Conservation (phyloP, 495 filamentous ascomycete genomes). For the Xylaria bambusicola region DNA sequence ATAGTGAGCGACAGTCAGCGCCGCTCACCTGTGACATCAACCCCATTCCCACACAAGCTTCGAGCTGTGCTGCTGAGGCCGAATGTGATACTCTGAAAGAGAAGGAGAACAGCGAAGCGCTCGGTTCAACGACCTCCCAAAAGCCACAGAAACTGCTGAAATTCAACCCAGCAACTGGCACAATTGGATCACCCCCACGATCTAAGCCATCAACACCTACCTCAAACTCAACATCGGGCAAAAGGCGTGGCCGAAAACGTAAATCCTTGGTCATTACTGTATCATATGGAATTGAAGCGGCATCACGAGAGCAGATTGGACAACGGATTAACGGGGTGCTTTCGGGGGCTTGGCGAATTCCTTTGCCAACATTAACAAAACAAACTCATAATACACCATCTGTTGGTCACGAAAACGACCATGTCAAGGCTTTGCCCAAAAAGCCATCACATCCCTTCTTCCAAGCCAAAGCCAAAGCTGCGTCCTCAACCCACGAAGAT, state of each 20-base stretch:
- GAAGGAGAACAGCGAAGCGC: not conserved
- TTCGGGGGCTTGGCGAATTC: conserved; percentile 13
- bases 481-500: conserved; percentile 16
- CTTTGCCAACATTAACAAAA: conserved; percentile 4
- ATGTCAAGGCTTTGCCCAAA: conserved; percentile 32
- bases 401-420: conserved; percentile 4
- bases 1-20: not conserved
- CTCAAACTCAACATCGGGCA: not conserved
- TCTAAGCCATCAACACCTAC: conserved; percentile 24
- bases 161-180: conserved; percentile 54
- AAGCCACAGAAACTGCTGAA: conserved; percentile 50
- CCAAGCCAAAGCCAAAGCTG: conserved; percentile 41
- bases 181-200: conserved; percentile 56
- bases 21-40: not conserved
- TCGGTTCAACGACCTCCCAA: not conserved
- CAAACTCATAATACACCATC: conserved; percentile 16
- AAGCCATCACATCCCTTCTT: conserved; percentile 88
- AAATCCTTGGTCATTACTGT: conserved; percentile 33
- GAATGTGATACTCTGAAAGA: not conserved
- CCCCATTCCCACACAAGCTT: not conserved
- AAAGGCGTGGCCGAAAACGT: conserved; percentile 24
- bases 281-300: conserved; percentile 36
- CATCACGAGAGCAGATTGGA: conserved; percentile 37
- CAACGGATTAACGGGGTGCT: conserved; percentile 39
- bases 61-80: not conserved